Conservation (phyloP, 2,329 filamentous ascomycete genomes). For the Sclerotinia trifoliorum region DNA sequence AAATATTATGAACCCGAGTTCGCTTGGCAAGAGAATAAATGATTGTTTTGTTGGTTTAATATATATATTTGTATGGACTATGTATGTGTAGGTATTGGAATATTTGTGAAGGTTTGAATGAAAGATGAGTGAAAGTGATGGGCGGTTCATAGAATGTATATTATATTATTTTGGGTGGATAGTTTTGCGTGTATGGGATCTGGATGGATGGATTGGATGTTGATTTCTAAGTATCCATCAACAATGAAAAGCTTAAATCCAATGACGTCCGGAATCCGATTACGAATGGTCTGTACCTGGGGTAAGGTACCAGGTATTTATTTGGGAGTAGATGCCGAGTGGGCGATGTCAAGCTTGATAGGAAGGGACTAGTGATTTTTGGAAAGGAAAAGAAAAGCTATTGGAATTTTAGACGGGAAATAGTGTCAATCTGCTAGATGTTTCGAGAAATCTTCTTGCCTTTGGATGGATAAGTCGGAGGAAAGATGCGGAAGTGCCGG, state of each 20-base stretch:
- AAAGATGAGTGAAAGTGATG: not conserved
- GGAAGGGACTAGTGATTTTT: too few species aligned
- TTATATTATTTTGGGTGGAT: not conserved
- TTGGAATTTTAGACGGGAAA: not conserved
- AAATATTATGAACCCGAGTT: too few species aligned
- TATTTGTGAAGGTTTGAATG: not conserved
- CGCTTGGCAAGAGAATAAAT: not conserved
- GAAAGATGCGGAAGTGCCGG: not conserved
- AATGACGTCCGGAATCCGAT: not conserved
- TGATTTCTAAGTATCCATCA: constrained; percentile 3
- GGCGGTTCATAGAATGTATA: too few species aligned
- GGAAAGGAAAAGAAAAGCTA: too few species aligned
- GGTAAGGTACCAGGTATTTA: not conserved
- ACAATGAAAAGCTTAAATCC: not conserved
- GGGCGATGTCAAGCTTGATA: not conserved
- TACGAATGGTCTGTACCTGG: not conserved
- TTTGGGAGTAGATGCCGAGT: not conserved
- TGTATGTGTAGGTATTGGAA: too few species aligned
- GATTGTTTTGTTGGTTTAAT: too few species aligned
- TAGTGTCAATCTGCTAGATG: not conserved
- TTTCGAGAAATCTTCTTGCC: not conserved
- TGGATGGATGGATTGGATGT: not conserved
- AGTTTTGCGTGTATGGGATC: too few species aligned
- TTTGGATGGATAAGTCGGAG: not conserved
- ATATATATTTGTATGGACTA: too few species aligned